Evolutionary conservation across 768 basidiomycete genomes (phyloP), one percentile per base, ranked within the genome.

Genomic region (Phaffia australis): DNA sequence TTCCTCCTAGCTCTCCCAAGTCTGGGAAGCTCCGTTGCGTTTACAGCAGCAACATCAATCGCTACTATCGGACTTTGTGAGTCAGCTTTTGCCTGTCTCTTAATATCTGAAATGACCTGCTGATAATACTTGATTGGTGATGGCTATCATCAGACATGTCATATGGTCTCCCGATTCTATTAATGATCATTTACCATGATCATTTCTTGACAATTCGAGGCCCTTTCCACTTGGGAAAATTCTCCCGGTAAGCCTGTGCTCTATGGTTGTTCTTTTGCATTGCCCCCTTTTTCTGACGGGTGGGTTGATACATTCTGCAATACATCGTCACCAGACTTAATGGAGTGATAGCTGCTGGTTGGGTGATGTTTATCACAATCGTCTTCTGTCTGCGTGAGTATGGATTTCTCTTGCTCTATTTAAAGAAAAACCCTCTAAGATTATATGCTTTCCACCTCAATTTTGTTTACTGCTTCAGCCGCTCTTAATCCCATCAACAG

Each of bases 1-100:
- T 88, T 89, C 76, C 81, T 84, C 69, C 81, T 89, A 8, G 86
- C 82, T 0, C 78, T 88, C 1, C 87, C 87, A 0, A 85, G 85
- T 73, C 78, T 89, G 2, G 86, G 87, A 1, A 85, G 83, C 70
- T 74, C 80, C 0, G 87, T 88, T 3, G 87, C 87, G 0, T 87
- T 87, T 71, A 72, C 83, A 0, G 81, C 81, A 8, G 80, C 80
- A 1, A 81, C 80, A 0, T 78, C 77, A 59, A 71, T 74, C 11
- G 72, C 74, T 0, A 87, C 86, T 0, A 87, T 87, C 64, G 87
- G 87, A 0, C 77, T 87, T 15, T 88, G 46, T 47, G 16, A 52
- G 32, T 55, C 57, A 14, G 35, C 42, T 42, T 5, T 21, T 7
- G 23, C 8, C 3, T 18, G 30, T 32, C 30, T 19, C 18, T 35